Evolutionary conservation across 352 stramenopile genomes (phyloP).

Genomic region (Aphanomyces stellatus): DNA sequence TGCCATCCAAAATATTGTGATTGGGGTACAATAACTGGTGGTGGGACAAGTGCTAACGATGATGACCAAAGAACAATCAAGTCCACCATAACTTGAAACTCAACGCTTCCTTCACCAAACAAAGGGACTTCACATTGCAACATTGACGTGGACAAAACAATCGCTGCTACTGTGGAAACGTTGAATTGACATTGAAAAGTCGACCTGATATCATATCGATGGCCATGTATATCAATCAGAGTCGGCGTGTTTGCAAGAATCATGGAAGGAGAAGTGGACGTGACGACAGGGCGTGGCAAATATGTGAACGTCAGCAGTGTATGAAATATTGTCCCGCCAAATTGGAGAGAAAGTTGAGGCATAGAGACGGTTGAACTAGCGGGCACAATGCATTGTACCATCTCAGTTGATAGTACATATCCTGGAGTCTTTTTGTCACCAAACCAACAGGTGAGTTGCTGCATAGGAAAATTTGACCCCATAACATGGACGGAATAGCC

Average conservation of each 20-base stretch:
- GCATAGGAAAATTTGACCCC: not conserved
- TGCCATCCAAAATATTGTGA: not conserved
- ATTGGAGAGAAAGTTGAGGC: not conserved
- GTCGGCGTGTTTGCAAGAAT: not conserved
- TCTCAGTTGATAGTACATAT: not conserved
- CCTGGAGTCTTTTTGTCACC: not conserved
- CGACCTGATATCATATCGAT: not conserved
- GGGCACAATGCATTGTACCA: not conserved
- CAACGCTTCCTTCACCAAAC: not conserved
- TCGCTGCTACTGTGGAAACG: not conserved
- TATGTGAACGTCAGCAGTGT: not conserved
- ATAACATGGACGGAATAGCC: not conserved
- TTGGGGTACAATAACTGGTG: not conserved
- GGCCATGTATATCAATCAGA: not conserved
- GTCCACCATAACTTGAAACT: too few species aligned
- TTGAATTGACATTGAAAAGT: not conserved
- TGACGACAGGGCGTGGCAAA: not conserved
- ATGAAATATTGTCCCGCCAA: not conserved
- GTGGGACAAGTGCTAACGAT: not conserved
- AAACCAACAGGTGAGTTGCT: not conserved
- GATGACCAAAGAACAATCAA: too few species aligned
- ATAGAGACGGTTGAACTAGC: not conserved
- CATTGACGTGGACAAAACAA: not conserved
- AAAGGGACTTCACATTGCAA: not conserved
- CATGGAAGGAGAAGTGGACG: not conserved